Conservation (phyloP, 176 grass and related monocot species). For the Miscanthus lutarioriparius region DNA sequence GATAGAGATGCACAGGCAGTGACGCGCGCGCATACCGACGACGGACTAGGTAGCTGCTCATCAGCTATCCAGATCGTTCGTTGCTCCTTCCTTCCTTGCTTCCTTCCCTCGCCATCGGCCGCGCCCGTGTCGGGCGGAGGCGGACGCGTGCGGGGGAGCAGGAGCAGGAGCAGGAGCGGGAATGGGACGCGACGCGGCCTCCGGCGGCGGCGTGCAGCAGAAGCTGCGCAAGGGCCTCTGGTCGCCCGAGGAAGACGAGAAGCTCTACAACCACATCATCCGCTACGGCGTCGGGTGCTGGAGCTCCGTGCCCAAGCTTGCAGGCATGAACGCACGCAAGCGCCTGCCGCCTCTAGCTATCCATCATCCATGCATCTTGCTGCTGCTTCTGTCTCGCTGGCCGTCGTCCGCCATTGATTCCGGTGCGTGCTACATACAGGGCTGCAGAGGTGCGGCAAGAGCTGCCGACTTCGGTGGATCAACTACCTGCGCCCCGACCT, state of each 20-base stretch:
- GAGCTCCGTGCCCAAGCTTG: slow-evolving; percentile 87
- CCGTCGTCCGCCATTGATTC: not conserved
- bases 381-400: not conserved
- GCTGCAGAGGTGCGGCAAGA: slow-evolving; percentile 93
- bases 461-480: slow-evolving; percentile 89
- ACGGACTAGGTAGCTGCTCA: slow-evolving; percentile 21
- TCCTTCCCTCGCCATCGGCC: not conserved
- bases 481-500: slow-evolving; percentile 90
- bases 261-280: slow-evolving; percentile 95
- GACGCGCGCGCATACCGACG: slow-evolving; percentile 25
- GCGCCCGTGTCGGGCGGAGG: slow-evolving; percentile 6
- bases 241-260: slow-evolving; percentile 93
- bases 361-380: not conserved
- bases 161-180: not conserved
- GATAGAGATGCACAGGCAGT: slow-evolving; percentile 45
- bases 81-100: not conserved
- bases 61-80: not conserved
- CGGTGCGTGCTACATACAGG: slow-evolving; percentile 32
- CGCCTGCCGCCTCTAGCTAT: not conserved
- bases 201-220: slow-evolving; percentile 57
- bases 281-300: slow-evolving; percentile 83
- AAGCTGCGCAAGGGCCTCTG: slow-evolving; percentile 89
- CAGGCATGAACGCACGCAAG: slow-evolving; percentile 32
- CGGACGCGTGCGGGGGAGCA: not conserved
- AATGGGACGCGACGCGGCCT: slow-evolving; percentile 72